Base-by-base conservation (phyloP, 306 rosid species). In the Mucuna pruriens region DNA sequence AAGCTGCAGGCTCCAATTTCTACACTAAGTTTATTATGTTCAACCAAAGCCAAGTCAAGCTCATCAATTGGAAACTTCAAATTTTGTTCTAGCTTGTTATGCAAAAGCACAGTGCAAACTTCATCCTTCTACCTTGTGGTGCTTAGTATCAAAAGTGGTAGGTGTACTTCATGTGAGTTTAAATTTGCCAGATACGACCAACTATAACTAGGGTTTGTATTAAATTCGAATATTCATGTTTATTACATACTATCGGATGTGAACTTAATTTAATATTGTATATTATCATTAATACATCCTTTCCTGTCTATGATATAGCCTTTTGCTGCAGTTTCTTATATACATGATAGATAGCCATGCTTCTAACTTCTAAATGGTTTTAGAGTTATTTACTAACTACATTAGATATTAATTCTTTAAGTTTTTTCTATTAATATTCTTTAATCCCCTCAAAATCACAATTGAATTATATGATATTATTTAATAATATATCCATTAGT, bases 1-100 rank as follows among this genome's bases (percentile, higher is more conserved):
- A 81, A 49, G 63, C 84, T 62, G 74, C 67, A 5, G 51, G 38
- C 77, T 81, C 83, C 80, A 75, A 58, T 82, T 89, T 80, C 93
- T 68, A 78, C 89, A 34, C 68, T 85, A 80, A 75, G 65, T 48
- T 78, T 42, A 80, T 81, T 82, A 65, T 69, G 6, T 81, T 25
- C 74, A 76, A 79, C 38, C 78, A 77, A 74, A 77, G 25, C 46
- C 62, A 69, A 78, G 22, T 66, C 69, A 61, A 62, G 54, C 61
- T 84, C 45, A 36, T 84, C 45, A 36, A 66, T 66, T 58, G 36
- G 29, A 66, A 58, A 80, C 80, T 81, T 46, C 73, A 85, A 54
- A 34, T 39, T 52, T 70, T 57, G 10, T 25, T 55, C 77, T 63
- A 71, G 40, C 76, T 79, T 81, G 75, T 13, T 34, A 44, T 77